Conservation (phyloP, 768 basidiomycete genomes). For the Pisolithus microcarpus region DNA sequence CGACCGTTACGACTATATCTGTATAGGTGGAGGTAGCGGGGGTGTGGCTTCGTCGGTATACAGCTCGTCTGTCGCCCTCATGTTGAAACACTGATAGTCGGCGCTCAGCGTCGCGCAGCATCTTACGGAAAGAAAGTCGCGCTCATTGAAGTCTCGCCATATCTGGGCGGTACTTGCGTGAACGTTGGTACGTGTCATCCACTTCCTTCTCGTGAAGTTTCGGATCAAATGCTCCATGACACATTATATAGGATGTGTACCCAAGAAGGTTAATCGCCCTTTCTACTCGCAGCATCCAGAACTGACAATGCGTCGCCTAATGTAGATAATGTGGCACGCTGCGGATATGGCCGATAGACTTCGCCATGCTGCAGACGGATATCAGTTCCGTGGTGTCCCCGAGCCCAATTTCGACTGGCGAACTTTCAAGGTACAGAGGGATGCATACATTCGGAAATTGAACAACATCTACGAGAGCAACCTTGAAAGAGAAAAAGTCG, state of each 20-base stretch:
- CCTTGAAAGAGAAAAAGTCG: constrained; percentile 80
- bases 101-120: constrained; percentile 75
- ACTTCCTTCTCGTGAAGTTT: neutral
- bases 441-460: constrained; percentile 85
- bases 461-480: constrained; percentile 92
- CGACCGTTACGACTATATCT: constrained; percentile 76
- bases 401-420: constrained; percentile 79
- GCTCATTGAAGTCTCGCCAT: constrained; percentile 66
- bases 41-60: constrained; percentile 83
- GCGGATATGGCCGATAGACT: constrained; percentile 86
- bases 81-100: neutral
- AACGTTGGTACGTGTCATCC: constrained; percentile 72
- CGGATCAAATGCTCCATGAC: constrained; percentile 5
- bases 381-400: constrained; percentile 57
- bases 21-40: constrained; percentile 91
- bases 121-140: constrained; percentile 91
- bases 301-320: neutral
- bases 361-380: constrained; percentile 63
- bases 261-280: constrained; percentile 67
- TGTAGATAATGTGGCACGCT: constrained; percentile 96
- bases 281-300: neutral
- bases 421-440: constrained; percentile 86
- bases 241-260: constrained; percentile 73
- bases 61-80: constrained; percentile 1
- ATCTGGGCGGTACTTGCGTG: constrained; percentile 92